phyloP scores from a whole-genome alignment of 805 yeast species.

The Ogataea trehalophila region DNA sequence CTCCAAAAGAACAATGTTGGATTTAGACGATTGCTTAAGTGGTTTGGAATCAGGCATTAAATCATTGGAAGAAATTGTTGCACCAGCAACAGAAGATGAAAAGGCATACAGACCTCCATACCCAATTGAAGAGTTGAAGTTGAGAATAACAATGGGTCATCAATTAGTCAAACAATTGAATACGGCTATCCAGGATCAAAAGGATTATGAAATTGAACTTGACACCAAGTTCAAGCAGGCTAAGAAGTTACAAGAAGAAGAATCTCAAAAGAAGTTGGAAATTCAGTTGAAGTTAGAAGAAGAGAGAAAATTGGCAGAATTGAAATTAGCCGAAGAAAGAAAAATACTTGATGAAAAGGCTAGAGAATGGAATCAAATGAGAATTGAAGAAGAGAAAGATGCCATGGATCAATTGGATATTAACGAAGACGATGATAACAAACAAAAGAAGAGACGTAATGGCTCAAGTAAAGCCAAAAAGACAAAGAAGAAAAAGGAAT shows the following conservation, averaged over 20 bases:
- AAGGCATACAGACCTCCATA: conserved; percentile 52
- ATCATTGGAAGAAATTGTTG: conserved; percentile 30
- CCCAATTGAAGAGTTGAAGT: conserved; percentile 72
- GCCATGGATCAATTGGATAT: conserved; percentile 30
- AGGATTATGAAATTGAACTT: conserved; percentile 53
- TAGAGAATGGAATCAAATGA: conserved; percentile 45
- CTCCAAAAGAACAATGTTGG: conserved; percentile 56
- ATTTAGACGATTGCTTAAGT: conserved; percentile 49
- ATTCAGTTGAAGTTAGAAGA: conserved; percentile 40
- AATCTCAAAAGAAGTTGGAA: conserved; percentile 41
- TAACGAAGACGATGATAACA: conserved; percentile 30
- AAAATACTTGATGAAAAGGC: conserved; percentile 52
- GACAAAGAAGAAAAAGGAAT: conserved; percentile 22
- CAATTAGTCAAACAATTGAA: conserved; percentile 70
- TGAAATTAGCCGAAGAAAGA: conserved; percentile 40
- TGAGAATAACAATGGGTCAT: conserved; percentile 83
- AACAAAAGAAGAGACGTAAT: conserved; percentile 26
- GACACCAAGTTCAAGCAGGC: conserved; percentile 70
- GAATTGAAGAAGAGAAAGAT: conserved; percentile 32
- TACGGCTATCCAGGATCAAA: conserved; percentile 67
- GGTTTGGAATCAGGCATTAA: conserved; percentile 62
- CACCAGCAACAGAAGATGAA: background rate
- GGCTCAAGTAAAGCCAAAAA: conserved; percentile 6
- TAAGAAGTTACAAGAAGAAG: conserved; percentile 50
- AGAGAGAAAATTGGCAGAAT: conserved; percentile 40